Conservation (phyloP, 2,329 filamentous ascomycete genomes). For the Cytospora leucostoma region DNA sequence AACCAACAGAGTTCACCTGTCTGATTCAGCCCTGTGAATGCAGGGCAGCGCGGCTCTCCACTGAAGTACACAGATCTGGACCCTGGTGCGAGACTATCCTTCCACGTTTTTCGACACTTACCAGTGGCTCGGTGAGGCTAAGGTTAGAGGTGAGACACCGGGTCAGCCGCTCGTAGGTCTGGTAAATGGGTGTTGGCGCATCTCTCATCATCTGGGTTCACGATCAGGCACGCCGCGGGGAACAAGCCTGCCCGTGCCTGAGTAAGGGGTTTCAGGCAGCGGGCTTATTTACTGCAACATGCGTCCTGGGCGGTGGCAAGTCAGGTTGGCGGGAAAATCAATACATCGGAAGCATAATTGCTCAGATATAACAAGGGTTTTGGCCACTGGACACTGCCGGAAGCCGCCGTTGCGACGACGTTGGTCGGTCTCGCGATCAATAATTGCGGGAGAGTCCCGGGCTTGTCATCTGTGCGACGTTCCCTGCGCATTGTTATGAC, state of each 20-base stretch:
- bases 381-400: not conserved
- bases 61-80: not conserved
- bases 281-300: not conserved
- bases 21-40: not conserved
- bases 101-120: not conserved
- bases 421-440: not conserved
- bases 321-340: not conserved
- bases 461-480: not conserved
- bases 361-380: not conserved
- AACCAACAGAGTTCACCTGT: not conserved
- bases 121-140: not conserved
- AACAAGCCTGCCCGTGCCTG: not conserved
- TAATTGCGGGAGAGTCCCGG: not conserved
- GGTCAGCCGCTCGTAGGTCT: not conserved
- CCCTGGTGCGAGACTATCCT: not conserved
- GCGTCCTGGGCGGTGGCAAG: not conserved
- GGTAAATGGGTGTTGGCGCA: not conserved
- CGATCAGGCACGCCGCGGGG: not conserved
- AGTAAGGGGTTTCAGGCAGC: not conserved
- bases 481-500: not conserved
- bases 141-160: not conserved
- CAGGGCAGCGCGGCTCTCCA: conserved; percentile 1
- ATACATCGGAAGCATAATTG: not conserved
- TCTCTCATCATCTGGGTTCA: not conserved
- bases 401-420: too few species aligned